These are phyloP conservation scores for Ogataea pignaliae DNA, from an alignment of 805 yeast species.

Conservation along the genomic window DNA sequence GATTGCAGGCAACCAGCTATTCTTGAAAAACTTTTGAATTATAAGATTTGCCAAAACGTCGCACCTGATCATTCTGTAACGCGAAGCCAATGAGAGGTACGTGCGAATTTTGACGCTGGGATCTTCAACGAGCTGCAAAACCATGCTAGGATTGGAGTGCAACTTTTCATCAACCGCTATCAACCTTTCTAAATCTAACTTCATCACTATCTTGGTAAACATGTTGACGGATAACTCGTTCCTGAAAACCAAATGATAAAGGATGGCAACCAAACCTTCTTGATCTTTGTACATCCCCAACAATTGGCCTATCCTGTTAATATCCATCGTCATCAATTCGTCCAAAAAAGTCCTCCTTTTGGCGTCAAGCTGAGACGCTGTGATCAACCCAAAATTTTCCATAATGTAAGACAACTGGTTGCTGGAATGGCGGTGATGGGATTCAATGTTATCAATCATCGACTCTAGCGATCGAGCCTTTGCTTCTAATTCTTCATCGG, in stretches of 20 bases:
- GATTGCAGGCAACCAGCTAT: conserved; percentile 21
- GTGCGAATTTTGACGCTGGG: conserved; percentile 12
- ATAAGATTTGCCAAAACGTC: conserved; percentile 11
- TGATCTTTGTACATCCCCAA: conserved; percentile 3
- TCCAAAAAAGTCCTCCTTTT: neutral
- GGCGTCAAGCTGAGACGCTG: neutral
- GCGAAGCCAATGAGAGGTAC: conserved; percentile 19
- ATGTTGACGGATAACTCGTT: conserved; percentile 7
- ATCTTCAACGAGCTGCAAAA: conserved; percentile 5
- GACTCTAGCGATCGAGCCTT: conserved; percentile 11
- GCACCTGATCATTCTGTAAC: conserved; percentile 18
- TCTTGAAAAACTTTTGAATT: conserved; percentile 9
- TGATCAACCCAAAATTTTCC: conserved; percentile 10
- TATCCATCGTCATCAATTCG: neutral
- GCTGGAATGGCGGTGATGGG: conserved; percentile 10
- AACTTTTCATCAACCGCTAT: conserved; percentile 7
- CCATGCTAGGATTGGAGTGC: conserved; percentile 4
- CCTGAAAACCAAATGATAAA: conserved; percentile 18
- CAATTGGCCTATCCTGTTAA: neutral
- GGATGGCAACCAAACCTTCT: conserved; percentile 14
- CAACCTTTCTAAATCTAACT: conserved; percentile 14
- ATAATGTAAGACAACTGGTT: conserved; percentile 13
- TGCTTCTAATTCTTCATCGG: conserved; percentile 8
- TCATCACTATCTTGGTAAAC: conserved; percentile 18
- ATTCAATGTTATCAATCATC: conserved; percentile 4